These are phyloP conservation scores for Candida gigantensis DNA, from an alignment of 1,139 yeast species.

Conservation along the genomic window DNA sequence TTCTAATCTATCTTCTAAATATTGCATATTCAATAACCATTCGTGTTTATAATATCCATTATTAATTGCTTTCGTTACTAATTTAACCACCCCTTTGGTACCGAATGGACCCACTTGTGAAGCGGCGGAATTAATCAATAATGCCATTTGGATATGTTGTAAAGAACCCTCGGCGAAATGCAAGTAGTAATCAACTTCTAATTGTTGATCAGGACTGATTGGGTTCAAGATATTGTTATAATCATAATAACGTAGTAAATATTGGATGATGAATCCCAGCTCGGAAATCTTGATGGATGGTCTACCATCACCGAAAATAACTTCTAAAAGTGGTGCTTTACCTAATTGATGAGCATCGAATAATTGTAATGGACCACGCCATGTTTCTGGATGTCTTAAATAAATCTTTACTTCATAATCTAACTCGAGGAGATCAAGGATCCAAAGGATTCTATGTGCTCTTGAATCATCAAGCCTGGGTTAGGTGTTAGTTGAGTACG, in stretches of 20 bases:
- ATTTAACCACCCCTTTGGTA: conserved; percentile 37
- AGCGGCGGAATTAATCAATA: conserved; percentile 42
- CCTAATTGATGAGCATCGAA: conserved; percentile 58
- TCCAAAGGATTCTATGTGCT: conserved; percentile 55
- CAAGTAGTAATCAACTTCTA: conserved; percentile 49
- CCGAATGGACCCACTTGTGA: conserved; percentile 49
- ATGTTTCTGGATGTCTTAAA: conserved; percentile 45
- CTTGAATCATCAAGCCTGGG: conserved; percentile 54
- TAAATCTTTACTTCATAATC: conserved; percentile 54
- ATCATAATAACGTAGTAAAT: conserved; percentile 44
- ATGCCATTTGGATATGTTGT: conserved; percentile 45
- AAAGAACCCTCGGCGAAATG: conserved; percentile 61
- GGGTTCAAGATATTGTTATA: conserved; percentile 35
- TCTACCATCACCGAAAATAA: conserved; percentile 45
- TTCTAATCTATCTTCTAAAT: conserved; percentile 40
- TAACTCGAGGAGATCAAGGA: conserved; percentile 53
- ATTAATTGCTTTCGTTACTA: conserved; percentile 45
- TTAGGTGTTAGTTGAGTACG: background rate
- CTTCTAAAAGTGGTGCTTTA: conserved; percentile 54
- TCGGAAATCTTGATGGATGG: conserved; percentile 41
- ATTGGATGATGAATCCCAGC: conserved; percentile 50
- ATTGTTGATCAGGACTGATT: conserved; percentile 29
- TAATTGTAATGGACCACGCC: conserved; percentile 47
- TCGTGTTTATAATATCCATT: conserved; percentile 45
- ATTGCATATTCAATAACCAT: conserved; percentile 37